Evolutionary conservation across 108 stramenopile genomes (phyloP).

Genomic region (Skeletonema marinoi): DNA sequence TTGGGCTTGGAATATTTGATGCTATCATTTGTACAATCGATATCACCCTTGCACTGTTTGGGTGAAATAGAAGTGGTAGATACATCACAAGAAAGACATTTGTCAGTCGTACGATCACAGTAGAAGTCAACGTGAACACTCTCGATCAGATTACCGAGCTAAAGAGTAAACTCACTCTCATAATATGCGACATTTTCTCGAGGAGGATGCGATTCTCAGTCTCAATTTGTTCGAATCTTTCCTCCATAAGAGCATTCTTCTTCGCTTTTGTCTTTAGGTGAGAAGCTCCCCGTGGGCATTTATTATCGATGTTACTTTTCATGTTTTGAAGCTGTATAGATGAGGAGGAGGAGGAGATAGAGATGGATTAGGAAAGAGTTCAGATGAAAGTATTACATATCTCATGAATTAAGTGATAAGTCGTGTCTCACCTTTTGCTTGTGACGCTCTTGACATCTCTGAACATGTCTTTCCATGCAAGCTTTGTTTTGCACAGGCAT

Average conservation of each 20-base stretch:
- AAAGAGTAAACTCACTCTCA: constrained; percentile 46
- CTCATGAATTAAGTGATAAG: not conserved
- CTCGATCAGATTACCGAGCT: too few species aligned
- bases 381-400: not conserved
- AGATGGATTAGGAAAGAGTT: not conserved
- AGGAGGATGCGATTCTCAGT: constrained; percentile 85
- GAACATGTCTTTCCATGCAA: constrained; percentile 69
- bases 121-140: not conserved
- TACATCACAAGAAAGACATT: too few species aligned
- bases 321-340: constrained; percentile 63
- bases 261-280: constrained; percentile 79
- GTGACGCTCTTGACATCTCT: constrained; percentile 62
- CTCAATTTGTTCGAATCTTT: constrained; percentile 76
- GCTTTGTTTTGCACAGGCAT: constrained; percentile 85
- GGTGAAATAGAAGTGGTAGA: not conserved
- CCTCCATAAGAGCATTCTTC: constrained; percentile 83
- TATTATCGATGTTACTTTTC: constrained; percentile 86
- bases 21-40: constrained; percentile 61
- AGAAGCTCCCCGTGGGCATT: constrained; percentile 58
- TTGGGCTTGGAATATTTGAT: constrained; percentile 57
- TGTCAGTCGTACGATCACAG: not conserved
- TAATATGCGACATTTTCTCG: constrained; percentile 88
- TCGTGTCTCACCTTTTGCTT: constrained; percentile 55
- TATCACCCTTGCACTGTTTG: constrained; percentile 50
- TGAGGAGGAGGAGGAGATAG: not conserved